Percentiles rank a stretch among this genome's conserved stretches.
These are phyloP conservation scores for Metarhizium sp. DNA, from an alignment of 2,329 filamentous ascomycete genomes.

Conservation along the genomic window DNA sequence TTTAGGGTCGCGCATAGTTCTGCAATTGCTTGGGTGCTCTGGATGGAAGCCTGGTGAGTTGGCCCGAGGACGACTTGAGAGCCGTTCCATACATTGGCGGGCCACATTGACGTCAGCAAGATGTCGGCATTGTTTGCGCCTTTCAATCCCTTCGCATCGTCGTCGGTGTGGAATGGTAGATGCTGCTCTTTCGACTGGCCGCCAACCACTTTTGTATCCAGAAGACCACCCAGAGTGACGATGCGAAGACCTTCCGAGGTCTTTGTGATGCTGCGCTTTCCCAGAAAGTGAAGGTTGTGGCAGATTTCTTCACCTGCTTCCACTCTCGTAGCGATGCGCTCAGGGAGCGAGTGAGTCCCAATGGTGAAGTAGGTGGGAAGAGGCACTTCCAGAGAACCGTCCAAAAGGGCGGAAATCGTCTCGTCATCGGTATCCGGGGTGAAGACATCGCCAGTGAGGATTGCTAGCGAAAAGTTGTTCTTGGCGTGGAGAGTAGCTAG, in stretches of 20 bases:
- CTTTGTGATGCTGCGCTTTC: slow-evolving; percentile 78
- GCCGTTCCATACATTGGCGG: slow-evolving; percentile 57
- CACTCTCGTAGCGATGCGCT: slow-evolving; percentile 61
- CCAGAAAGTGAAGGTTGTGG: slow-evolving; percentile 83
- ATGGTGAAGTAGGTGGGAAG: slow-evolving; percentile 88
- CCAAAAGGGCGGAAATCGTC: slow-evolving; percentile 53
- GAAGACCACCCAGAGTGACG: slow-evolving; percentile 70
- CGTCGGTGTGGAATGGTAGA: slow-evolving; percentile 66
- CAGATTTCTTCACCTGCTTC: slow-evolving; percentile 68
- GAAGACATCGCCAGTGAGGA: slow-evolving; percentile 81
- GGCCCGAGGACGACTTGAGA: slow-evolving; percentile 54
- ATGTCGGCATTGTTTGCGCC: slow-evolving; percentile 78
- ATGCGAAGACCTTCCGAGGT: slow-evolving; percentile 85
- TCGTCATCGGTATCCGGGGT: slow-evolving; percentile 48
- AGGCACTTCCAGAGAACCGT: slow-evolving; percentile 64
- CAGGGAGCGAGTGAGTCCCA: slow-evolving; percentile 63
- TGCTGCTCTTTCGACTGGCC: slow-evolving; percentile 63
- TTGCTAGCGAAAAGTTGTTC: slow-evolving; percentile 77
- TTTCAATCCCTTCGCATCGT: slow-evolving; percentile 65
- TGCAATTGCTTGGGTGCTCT: slow-evolving; percentile 58
- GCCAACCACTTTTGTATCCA: slow-evolving; percentile 51
- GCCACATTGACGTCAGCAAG: slow-evolving; percentile 81
- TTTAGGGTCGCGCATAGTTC: slow-evolving; percentile 72
- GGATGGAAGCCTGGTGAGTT: slow-evolving; percentile 39
- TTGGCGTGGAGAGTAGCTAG: slow-evolving; percentile 73